Conservation (phyloP, 768 basidiomycete genomes). For the Daedaleopsis nitida region DNA sequence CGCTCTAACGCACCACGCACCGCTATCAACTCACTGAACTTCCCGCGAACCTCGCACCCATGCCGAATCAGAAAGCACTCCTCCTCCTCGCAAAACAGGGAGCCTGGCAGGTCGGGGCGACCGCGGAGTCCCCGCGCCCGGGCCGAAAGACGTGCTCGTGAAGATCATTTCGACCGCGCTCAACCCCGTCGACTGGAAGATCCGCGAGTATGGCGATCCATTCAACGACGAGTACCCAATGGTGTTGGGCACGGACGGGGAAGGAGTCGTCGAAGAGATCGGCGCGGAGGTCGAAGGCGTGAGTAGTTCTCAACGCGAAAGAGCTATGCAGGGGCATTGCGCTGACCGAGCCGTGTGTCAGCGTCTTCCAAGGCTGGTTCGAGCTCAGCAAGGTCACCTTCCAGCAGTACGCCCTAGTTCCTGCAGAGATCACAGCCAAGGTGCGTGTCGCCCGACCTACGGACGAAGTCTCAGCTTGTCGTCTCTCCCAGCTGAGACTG, state of each 20-base stretch:
- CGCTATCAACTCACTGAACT: no score
- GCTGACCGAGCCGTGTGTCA: background rate
- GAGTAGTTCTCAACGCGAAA: background rate
- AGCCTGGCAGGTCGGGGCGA: conserved; percentile 1
- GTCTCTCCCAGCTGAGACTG: background rate
- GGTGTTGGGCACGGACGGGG: conserved; percentile 22
- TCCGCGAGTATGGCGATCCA: conserved; percentile 20
- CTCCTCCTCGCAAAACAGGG: conserved; percentile 7
- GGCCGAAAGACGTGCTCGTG: conserved; percentile 30
- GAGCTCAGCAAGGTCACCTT: conserved; percentile 18
- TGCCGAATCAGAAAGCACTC: conserved; percentile 18
- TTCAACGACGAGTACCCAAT: conserved; percentile 29
- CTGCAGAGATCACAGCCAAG: conserved; percentile 31
- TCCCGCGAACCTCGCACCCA: background rate
- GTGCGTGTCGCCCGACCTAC: background rate
- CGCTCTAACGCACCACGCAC: no score
- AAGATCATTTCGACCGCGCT: conserved; percentile 29
- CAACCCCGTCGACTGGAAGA: conserved; percentile 40
- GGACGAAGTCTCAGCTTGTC: background rate
- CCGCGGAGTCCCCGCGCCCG: background rate
- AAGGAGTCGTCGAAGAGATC: conserved; percentile 41
- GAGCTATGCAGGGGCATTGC: background rate
- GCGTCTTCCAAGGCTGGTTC: conserved; percentile 28
- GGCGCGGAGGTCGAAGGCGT: conserved; percentile 40
- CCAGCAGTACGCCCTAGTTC: conserved; percentile 31